A percentile compares a stretch with the other conserved stretches of the same genome.
Evolutionary conservation across 192 early-diverging fungal genomes (phyloP).

Genomic region (Spizellomyces sp.): DNA sequence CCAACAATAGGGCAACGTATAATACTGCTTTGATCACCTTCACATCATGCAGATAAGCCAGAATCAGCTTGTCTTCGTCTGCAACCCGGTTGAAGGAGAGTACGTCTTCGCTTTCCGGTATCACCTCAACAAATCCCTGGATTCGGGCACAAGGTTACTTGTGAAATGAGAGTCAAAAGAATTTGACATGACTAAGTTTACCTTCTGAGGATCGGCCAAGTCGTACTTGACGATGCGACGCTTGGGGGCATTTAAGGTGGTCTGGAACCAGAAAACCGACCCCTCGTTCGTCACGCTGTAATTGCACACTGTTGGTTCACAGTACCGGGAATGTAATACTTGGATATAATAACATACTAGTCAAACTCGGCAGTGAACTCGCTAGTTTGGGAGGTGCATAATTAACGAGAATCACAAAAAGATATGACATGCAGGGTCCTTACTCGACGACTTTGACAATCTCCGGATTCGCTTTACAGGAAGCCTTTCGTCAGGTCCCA

Average conservation of each 20-base stretch:
- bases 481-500: too few relatives aligned
- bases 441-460: constrained; percentile 14
- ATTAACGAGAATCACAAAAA: not conserved
- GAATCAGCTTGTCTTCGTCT: constrained; percentile 58
- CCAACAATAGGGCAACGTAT: not conserved
- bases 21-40: constrained; percentile 30
- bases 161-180: not conserved
- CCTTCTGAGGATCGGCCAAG: constrained; percentile 52
- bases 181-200: constrained; percentile 6
- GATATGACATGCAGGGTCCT: not conserved
- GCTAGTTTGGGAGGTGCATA: not conserved
- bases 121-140: constrained; percentile 59
- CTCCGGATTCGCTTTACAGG: constrained; percentile 1
- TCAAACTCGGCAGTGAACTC: constrained; percentile 54
- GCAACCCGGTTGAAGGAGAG: constrained; percentile 45
- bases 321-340: not conserved
- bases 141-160: too few relatives aligned
- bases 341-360: constrained; percentile 31
- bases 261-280: constrained; percentile 61
- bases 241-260: constrained; percentile 64
- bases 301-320: not conserved
- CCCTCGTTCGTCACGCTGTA: constrained; percentile 57
- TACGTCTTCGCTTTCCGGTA: constrained; percentile 58
- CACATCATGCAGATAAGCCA: constrained; percentile 66
- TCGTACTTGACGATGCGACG: constrained; percentile 65